Percentiles rank a stretch among this genome's conserved stretches.
Evolutionary conservation across 352 stramenopile species (phyloP).

Genomic region (Phytophthora litchii): DNA sequence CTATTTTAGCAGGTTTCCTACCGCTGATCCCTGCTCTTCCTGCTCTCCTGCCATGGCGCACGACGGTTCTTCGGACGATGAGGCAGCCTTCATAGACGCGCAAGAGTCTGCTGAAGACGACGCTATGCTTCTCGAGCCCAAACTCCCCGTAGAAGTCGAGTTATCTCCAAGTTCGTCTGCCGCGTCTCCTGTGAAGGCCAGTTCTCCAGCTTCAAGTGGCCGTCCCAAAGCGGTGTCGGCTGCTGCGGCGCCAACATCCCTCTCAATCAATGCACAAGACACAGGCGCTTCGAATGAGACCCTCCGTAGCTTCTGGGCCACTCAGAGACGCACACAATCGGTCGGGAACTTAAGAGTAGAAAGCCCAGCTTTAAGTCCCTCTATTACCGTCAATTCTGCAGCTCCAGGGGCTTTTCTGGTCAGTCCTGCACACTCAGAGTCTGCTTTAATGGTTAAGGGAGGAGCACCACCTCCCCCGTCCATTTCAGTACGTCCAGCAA

Average conservation of each 20-base stretch:
- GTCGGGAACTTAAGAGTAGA: constrained; percentile 40
- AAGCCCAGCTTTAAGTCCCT: background rate
- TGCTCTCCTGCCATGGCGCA: constrained; percentile 28
- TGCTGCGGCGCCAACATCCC: constrained; percentile 6
- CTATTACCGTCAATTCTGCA: constrained; percentile 12
- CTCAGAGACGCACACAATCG: constrained; percentile 63
- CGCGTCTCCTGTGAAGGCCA: background rate
- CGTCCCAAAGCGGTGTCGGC: constrained; percentile 27
- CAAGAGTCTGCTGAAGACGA: constrained; percentile 19
- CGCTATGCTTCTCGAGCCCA: background rate
- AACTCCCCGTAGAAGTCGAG: constrained; percentile 24
- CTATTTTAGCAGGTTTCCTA: too few relatives aligned
- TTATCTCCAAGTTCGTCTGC: constrained; percentile 23
- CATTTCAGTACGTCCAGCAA: constrained; percentile 36
- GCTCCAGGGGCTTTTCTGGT: constrained; percentile 8
- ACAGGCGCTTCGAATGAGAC: constrained; percentile 5
- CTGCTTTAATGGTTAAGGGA: constrained; percentile 22
- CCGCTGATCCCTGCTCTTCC: too few relatives aligned
- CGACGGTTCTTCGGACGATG: constrained; percentile 29
- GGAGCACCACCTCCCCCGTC: constrained; percentile 12
- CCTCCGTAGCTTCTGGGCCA: constrained; percentile 14
- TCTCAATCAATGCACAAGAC: constrained; percentile 12
- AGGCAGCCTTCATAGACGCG: constrained; percentile 19
- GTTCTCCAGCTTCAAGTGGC: constrained; percentile 11
- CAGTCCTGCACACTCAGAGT: constrained; percentile 36